Conservation (phyloP, 2,329 filamentous ascomycete species). For the Aureobasidium musti region DNA sequence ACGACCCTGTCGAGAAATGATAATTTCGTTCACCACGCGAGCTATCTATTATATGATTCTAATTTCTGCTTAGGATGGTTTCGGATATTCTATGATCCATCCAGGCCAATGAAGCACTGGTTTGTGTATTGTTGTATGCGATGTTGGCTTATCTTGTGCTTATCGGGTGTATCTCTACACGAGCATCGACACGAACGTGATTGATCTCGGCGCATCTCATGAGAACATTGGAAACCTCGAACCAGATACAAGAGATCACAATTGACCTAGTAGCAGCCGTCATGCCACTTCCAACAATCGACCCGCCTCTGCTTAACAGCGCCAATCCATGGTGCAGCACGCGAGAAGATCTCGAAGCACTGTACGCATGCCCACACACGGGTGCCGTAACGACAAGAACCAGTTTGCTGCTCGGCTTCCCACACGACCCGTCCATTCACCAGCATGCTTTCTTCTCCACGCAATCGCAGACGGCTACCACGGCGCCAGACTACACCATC, state of each 20-base stretch:
- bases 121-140: not conserved
- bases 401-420: conserved; percentile 64
- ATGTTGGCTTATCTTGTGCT: too few relatives aligned
- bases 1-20: not conserved
- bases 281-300: conserved; percentile 52
- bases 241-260: too few relatives aligned
- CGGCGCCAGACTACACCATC: conserved; percentile 19
- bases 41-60: not conserved
- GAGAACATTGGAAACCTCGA: not conserved
- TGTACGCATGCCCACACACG: conserved; percentile 64
- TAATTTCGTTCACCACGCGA: not conserved
- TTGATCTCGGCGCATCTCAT: not conserved
- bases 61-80: not conserved
- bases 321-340: conserved; percentile 75
- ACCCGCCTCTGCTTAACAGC: conserved; percentile 71
- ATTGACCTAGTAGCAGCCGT: not conserved
- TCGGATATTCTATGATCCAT: not conserved
- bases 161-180: too few relatives aligned
- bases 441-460: conserved; percentile 67
- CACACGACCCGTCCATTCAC: conserved; percentile 61
- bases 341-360: conserved; percentile 59
- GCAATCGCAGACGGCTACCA: conserved; percentile 37
- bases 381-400: conserved; percentile 77
- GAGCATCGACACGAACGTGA: too few relatives aligned
- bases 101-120: not conserved